Conservation (phyloP, 202 grass and related monocot genomes). For the Digitaria exilis region DNA sequence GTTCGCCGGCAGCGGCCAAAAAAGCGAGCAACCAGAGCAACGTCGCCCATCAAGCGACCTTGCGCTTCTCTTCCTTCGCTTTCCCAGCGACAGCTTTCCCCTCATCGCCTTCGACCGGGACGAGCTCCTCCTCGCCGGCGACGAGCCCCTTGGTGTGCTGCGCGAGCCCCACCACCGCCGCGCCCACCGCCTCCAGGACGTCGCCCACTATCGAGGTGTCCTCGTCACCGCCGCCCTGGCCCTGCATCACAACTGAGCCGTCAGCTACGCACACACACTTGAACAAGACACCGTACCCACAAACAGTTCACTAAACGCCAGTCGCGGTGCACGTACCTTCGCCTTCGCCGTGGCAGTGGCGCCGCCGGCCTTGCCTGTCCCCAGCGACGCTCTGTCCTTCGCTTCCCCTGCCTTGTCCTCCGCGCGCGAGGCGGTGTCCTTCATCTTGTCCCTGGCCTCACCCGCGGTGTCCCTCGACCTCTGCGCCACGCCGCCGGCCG, state of each 20-base stretch:
- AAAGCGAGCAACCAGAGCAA: not conserved
- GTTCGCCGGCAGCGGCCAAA: too few species aligned
- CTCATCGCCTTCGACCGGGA: not conserved
- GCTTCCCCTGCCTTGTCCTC: slow-evolving; percentile 1
- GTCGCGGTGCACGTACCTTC: slow-evolving; percentile 23
- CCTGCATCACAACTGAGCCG: slow-evolving; percentile 41
- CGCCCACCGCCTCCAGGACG: slow-evolving; percentile 63
- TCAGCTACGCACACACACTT: slow-evolving; percentile 15
- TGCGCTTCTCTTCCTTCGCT: slow-evolving; percentile 34
- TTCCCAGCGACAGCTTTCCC: not conserved
- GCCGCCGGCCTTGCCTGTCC: not conserved
- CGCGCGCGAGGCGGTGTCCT: not conserved
- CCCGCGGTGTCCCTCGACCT: slow-evolving; percentile 35
- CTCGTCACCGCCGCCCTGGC: not conserved
- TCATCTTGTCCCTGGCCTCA: slow-evolving; percentile 10
- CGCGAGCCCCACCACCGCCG: slow-evolving; percentile 56
- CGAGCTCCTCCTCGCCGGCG: slow-evolving; percentile 60
- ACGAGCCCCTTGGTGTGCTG: slow-evolving; percentile 65
- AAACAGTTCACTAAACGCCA: not conserved
- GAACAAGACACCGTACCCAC: too few species aligned
- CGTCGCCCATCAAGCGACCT: not conserved
- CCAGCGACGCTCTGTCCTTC: slow-evolving; percentile 22
- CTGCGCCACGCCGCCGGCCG: slow-evolving; percentile 2
- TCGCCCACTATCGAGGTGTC: slow-evolving; percentile 45
- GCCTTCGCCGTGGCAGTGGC: not conserved